A percentile compares a stretch with the other conserved stretches of the same genome.
Evolutionary conservation across 805 yeast species (phyloP).

Genomic region (Spathaspora gorwiae): DNA sequence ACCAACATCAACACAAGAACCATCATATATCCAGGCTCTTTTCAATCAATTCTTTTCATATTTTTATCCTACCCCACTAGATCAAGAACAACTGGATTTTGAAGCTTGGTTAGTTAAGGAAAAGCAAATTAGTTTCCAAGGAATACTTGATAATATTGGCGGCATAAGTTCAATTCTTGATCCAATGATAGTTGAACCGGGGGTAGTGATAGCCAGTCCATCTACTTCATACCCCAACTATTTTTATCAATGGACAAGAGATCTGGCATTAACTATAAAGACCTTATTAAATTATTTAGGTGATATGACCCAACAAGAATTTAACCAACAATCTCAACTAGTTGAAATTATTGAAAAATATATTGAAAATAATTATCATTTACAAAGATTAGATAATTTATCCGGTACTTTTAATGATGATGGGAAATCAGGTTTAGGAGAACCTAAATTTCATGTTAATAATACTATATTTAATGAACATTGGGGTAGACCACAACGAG

Average conservation of each 20-base stretch:
- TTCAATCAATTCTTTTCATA: neutral
- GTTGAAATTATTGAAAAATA: conserved; percentile 49
- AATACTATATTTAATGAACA: conserved; percentile 54
- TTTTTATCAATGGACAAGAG: conserved; percentile 88
- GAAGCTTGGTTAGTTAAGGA: conserved; percentile 48
- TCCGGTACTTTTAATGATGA: conserved; percentile 55
- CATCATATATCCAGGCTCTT: neutral
- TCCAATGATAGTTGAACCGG: conserved; percentile 42
- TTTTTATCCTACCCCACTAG: neutral
- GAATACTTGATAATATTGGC: conserved; percentile 54
- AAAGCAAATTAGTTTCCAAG: conserved; percentile 35
- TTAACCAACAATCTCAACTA: conserved; percentile 7
- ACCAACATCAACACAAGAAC: neutral
- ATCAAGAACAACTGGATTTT: conserved; percentile 21
- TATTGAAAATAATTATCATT: conserved; percentile 48
- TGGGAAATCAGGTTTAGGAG: conserved; percentile 64
- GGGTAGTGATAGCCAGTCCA: conserved; percentile 84
- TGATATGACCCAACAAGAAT: neutral
- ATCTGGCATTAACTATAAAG: conserved; percentile 75
- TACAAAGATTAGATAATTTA: conserved; percentile 67
- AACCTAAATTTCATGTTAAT: conserved; percentile 78
- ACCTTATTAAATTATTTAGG: conserved; percentile 34
- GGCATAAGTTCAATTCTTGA: conserved; percentile 35
- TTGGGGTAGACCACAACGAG: conserved; percentile 97
- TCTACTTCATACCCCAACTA: conserved; percentile 70